Percentiles rank a stretch among this genome's conserved stretches.
These are phyloP conservation scores for Ophiostoma tasmaniense DNA, from an alignment of 2,329 filamentous ascomycete genomes.

Conservation along the genomic window DNA sequence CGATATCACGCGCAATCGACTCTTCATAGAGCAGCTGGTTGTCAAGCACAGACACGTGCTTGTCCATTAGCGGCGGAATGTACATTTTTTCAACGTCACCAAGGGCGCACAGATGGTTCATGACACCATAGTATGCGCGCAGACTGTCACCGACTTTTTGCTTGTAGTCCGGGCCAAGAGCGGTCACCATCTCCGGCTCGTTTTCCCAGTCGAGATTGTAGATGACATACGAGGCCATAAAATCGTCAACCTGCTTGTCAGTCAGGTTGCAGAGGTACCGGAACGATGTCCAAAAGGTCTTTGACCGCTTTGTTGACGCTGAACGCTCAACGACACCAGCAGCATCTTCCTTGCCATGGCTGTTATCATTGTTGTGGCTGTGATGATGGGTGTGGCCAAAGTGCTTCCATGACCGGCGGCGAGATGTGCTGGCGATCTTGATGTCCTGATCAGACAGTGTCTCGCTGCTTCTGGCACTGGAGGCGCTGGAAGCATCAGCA, in stretches of 20 bases:
- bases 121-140: slow-evolving; percentile 43
- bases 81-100: slow-evolving; percentile 53
- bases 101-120: slow-evolving; percentile 47
- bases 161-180: slow-evolving; percentile 41
- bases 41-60: slow-evolving; percentile 39
- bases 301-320: slow-evolving; percentile 39
- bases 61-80: slow-evolving; percentile 46
- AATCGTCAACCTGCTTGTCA: slow-evolving; percentile 44
- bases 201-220: slow-evolving; percentile 49
- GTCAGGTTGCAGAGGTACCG: slow-evolving; percentile 41
- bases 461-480: slow-evolving; percentile 5
- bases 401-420: slow-evolving; percentile 8
- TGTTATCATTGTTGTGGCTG: background rate
- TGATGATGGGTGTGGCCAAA: background rate
- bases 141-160: slow-evolving; percentile 43
- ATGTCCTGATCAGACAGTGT: slow-evolving; percentile 1
- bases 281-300: slow-evolving; percentile 42
- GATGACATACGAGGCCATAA: slow-evolving; percentile 49
- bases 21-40: slow-evolving; percentile 47
- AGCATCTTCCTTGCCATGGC: slow-evolving; percentile 18
- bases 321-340: slow-evolving; percentile 33
- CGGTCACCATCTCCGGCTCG: slow-evolving; percentile 38
- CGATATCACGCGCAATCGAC: slow-evolving; percentile 39
- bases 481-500: background rate
- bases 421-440: background rate